These are phyloP conservation scores for Coccomyxa sp. DNA, from an alignment of 139 green algal genomes.

Conservation along the genomic window DNA sequence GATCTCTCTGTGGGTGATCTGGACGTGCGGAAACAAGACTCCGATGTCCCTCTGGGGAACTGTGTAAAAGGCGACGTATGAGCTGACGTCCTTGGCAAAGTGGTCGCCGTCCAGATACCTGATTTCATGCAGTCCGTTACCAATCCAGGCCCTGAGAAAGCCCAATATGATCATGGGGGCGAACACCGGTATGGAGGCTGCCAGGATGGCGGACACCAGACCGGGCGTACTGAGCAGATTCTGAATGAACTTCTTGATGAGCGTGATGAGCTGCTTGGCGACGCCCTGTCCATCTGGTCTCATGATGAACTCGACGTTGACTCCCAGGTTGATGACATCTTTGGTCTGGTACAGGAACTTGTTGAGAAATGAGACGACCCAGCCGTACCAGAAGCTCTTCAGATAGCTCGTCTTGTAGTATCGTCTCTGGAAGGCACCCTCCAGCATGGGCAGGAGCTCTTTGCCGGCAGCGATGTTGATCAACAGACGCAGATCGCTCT, in stretches of 20 bases:
- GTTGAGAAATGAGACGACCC: background rate
- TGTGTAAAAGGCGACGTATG: background rate
- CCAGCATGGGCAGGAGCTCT: background rate
- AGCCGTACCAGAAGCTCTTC: background rate
- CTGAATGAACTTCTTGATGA: slow-evolving; percentile 1
- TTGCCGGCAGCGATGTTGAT: background rate
- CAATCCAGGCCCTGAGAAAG: background rate
- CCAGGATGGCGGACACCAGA: background rate
- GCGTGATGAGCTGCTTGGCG: background rate
- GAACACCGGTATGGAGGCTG: background rate
- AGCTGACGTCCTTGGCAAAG: background rate
- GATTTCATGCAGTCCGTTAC: background rate
- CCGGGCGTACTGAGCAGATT: background rate
- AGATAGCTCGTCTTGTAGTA: slow-evolving; percentile 1
- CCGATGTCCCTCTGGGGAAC: background rate
- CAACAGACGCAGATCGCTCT: background rate
- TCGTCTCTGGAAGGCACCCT: background rate
- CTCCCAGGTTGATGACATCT: background rate
- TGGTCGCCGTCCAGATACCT: background rate
- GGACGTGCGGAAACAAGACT: background rate
- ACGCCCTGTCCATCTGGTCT: background rate
- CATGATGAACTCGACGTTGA: background rate
- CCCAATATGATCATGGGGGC: background rate
- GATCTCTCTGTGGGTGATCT: background rate
- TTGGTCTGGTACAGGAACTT: slow-evolving; percentile 1